Evolutionary conservation across 495 filamentous ascomycete genomes (phyloP).

Genomic region (Hypoxylon cercidicola): DNA sequence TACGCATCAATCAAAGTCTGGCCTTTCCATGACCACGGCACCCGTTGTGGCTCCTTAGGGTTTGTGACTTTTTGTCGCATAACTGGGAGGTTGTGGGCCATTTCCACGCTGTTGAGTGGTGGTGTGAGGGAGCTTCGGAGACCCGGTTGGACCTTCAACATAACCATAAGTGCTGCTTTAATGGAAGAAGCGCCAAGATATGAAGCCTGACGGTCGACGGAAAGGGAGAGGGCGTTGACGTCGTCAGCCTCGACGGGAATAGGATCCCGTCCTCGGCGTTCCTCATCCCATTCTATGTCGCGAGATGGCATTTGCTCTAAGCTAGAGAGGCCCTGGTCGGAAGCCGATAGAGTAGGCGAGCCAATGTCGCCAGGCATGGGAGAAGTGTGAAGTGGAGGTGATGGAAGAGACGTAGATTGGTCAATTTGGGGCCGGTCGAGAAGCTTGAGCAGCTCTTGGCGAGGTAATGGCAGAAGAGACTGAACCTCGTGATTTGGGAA

Average conservation of each 20-base stretch:
- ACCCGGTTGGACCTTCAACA: conserved; percentile 77
- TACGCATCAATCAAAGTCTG: conserved; percentile 78
- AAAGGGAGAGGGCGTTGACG: conserved; percentile 82
- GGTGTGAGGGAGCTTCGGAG: conserved; percentile 67
- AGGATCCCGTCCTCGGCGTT: conserved; percentile 63
- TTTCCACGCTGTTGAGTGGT: conserved; percentile 58
- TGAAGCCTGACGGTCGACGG: conserved; percentile 74
- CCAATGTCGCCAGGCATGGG: conserved; percentile 55
- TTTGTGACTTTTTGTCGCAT: conserved; percentile 57
- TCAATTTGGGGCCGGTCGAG: conserved; percentile 58
- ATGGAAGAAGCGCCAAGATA: conserved; percentile 87
- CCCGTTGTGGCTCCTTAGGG: conserved; percentile 62
- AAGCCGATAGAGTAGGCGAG: conserved; percentile 54
- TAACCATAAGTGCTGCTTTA: conserved; percentile 81
- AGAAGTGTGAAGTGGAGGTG: conserved; percentile 55
- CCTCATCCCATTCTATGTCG: conserved; percentile 68
- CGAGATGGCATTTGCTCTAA: conserved; percentile 65
- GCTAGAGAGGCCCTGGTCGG: conserved; percentile 56
- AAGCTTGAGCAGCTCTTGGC: conserved; percentile 62
- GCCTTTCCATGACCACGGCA: conserved; percentile 68
- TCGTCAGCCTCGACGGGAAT: conserved; percentile 80
- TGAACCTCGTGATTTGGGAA: conserved; percentile 65
- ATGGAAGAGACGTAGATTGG: conserved; percentile 54
- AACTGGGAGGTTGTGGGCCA: conserved; percentile 59
- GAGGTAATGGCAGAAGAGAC: conserved; percentile 59